These are phyloP conservation scores for Neurospora pannonica DNA, from an alignment of 495 filamentous ascomycete genomes.

Conservation along the genomic window DNA sequence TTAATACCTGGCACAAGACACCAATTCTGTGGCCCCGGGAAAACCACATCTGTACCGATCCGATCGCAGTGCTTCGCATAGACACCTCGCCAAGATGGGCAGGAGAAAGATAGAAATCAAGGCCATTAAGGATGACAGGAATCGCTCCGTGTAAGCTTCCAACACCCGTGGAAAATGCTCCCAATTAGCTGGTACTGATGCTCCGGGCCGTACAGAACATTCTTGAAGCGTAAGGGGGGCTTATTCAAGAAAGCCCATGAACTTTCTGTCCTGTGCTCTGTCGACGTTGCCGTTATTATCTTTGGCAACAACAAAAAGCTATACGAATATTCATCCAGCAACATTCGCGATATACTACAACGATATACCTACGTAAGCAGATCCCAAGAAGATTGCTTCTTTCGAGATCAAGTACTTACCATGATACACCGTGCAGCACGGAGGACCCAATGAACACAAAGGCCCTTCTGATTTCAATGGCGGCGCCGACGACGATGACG, in stretches of 20 bases:
- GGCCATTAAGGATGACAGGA: constrained; percentile 98
- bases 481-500: constrained; percentile 74
- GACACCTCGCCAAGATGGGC: constrained; percentile 41
- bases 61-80: neutral
- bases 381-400: constrained; percentile 1
- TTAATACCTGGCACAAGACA: neutral
- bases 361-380: constrained; percentile 80
- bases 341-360: constrained; percentile 81
- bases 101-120: constrained; percentile 94
- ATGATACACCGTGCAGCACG: constrained; percentile 51
- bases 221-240: constrained; percentile 96
- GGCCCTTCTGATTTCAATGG: constrained; percentile 86
- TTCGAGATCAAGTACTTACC: constrained; percentile 19
- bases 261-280: constrained; percentile 92
- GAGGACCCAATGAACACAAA: constrained; percentile 89
- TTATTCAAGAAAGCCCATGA: constrained; percentile 99
- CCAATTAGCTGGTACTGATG: constrained; percentile 77
- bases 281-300: constrained; percentile 97
- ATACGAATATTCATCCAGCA: constrained; percentile 90
- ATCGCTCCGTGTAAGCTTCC: constrained; percentile 86
- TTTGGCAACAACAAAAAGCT: constrained; percentile 98
- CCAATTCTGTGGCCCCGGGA: constrained; percentile 1
- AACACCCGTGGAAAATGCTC: constrained; percentile 64
- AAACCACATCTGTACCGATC: neutral
- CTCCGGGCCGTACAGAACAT: constrained; percentile 66